These are phyloP conservation scores for Echium plantagineum DNA, from an alignment of 257 asterid species.

Conservation along the genomic window DNA sequence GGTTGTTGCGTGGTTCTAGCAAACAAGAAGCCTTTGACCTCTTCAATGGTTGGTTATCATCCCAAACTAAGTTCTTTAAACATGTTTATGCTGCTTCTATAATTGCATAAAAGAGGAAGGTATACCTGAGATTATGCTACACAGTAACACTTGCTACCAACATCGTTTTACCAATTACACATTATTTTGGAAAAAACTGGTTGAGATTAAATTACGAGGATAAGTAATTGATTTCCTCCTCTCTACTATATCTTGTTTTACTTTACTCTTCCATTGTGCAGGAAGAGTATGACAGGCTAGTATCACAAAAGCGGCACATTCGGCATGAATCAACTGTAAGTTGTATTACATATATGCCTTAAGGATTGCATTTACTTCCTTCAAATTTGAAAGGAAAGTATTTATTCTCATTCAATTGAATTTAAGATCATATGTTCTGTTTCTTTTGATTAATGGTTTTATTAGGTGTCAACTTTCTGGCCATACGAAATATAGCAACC, in stretches of 20 bases:
- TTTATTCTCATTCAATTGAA: neutral
- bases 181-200: neutral
- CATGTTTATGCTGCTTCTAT: neutral
- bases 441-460: neutral
- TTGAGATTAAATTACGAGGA: neutral
- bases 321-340: slow-evolving; percentile 92
- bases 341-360: slow-evolving; percentile 12
- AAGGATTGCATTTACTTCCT: slow-evolving; percentile 6
- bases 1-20: slow-evolving; percentile 77
- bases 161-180: neutral
- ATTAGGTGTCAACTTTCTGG: neutral
- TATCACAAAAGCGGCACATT: slow-evolving; percentile 55
- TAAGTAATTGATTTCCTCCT: neutral
- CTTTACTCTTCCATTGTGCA: slow-evolving; percentile 26
- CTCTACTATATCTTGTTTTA: neutral
- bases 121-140: neutral
- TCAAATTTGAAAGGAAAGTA: neutral
- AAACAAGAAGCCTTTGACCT: slow-evolving; percentile 85
- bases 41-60: slow-evolving; percentile 46
- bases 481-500: neutral
- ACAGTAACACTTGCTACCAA: neutral
- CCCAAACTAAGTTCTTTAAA: neutral
- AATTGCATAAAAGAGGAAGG: neutral
- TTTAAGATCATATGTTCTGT: neutral
- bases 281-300: slow-evolving; percentile 75